Evolutionary conservation across 352 stramenopile species (phyloP).

Genomic region (Globisporangium uncinulatum): DNA sequence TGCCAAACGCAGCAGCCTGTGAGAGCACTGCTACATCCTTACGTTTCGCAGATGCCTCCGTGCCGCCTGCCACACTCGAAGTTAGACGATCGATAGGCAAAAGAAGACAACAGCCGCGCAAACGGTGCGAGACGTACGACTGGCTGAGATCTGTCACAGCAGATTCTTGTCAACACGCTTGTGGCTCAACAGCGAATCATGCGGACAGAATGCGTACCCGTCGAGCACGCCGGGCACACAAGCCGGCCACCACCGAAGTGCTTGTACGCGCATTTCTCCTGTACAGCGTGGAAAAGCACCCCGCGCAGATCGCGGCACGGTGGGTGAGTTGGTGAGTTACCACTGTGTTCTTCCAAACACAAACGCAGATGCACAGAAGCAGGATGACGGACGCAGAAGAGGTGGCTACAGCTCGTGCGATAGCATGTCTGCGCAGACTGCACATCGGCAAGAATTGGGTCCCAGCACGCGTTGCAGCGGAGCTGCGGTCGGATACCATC

Average conservation of each 20-base stretch:
- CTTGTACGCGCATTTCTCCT: slow-evolving; percentile 87
- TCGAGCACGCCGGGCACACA: slow-evolving; percentile 51
- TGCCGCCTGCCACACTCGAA: slow-evolving; percentile 15
- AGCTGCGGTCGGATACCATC: slow-evolving; percentile 44
- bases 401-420: slow-evolving; percentile 64
- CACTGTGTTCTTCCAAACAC: no score
- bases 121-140: slow-evolving; percentile 23
- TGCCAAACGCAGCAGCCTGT: neutral
- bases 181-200: neutral
- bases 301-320: no score
- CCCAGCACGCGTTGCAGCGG: slow-evolving; percentile 76
- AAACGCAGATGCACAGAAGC: neutral
- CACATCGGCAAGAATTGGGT: slow-evolving; percentile 47
- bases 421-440: slow-evolving; percentile 77
- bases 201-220: slow-evolving; percentile 20
- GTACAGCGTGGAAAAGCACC: neutral
- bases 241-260: slow-evolving; percentile 62
- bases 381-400: slow-evolving; percentile 52
- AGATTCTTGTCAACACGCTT: no score
- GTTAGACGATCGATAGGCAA: neutral
- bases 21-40: slow-evolving; percentile 7
- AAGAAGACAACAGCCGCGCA: neutral
- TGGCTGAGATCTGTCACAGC: slow-evolving; percentile 37
- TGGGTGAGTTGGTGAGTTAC: no score
- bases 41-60: slow-evolving; percentile 66